Evolutionary conservation across 83 land plant genomes (phyloP).

Genomic region (Picea abies): DNA sequence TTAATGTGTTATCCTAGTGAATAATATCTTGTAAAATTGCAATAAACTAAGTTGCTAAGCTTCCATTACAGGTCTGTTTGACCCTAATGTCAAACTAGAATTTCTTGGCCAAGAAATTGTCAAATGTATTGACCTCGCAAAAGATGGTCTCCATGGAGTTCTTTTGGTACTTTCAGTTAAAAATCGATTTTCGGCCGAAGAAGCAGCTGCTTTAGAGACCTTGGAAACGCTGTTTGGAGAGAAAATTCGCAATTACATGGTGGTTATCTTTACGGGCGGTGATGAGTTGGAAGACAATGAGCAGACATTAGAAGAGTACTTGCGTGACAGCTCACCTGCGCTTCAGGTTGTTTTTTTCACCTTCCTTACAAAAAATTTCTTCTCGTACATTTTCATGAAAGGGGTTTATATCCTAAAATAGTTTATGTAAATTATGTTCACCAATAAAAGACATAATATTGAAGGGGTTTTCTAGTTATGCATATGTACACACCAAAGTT

Average conservation of each 20-base stretch:
- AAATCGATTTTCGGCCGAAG: slow-evolving; percentile 77
- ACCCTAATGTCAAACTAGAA: slow-evolving; percentile 47
- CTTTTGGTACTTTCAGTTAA: slow-evolving; percentile 41
- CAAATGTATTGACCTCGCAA: not conserved
- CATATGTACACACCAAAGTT: too few species aligned
- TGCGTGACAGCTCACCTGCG: slow-evolving; percentile 43
- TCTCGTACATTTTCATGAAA: not conserved
- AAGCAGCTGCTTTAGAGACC: slow-evolving; percentile 18
- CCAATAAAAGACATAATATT: too few species aligned
- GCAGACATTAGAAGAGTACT: slow-evolving; percentile 53
- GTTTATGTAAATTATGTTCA: too few species aligned
- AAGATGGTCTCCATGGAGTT: too few species aligned
- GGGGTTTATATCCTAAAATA: too few species aligned
- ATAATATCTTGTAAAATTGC: too few species aligned
- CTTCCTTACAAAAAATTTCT: not conserved
- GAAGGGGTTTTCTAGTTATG: too few species aligned
- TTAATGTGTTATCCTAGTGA: too few species aligned
- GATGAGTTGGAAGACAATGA: slow-evolving; percentile 74
- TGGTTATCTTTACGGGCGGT: slow-evolving; percentile 84
- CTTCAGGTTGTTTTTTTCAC: not conserved
- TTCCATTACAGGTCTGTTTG: slow-evolving; percentile 67
- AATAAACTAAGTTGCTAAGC: too few species aligned
- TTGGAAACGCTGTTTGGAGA: slow-evolving; percentile 61
- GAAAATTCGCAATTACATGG: slow-evolving; percentile 58
- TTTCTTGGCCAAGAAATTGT: slow-evolving; percentile 71